A percentile compares a stretch with the other conserved stretches of the same genome.
Evolutionary conservation across 805 yeast genomes (phyloP).

Genomic region (Candida mattraensis): DNA sequence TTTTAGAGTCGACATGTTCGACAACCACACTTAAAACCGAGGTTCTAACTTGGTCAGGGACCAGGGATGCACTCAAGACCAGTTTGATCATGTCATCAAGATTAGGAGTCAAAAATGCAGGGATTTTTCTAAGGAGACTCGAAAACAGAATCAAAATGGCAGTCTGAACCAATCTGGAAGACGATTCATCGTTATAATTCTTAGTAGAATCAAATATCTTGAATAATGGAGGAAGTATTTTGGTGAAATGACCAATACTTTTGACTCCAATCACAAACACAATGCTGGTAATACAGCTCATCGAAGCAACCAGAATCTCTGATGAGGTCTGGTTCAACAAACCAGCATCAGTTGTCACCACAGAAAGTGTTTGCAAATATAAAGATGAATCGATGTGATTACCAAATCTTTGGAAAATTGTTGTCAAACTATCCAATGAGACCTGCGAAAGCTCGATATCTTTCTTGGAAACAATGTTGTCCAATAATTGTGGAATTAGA

Average conservation of each 20-base stretch:
- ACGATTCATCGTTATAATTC: conserved; percentile 21
- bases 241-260: conserved; percentile 80
- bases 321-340: conserved; percentile 46
- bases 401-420: conserved; percentile 64
- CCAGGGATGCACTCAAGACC: conserved; percentile 55
- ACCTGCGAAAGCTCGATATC: conserved; percentile 62
- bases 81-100: conserved; percentile 60
- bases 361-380: conserved; percentile 48
- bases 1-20: conserved; percentile 64
- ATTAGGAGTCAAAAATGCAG: conserved; percentile 76
- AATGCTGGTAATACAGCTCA: conserved; percentile 68
- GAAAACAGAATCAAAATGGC: conserved; percentile 72
- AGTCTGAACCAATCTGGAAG: conserved; percentile 54
- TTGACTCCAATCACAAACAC: conserved; percentile 81
- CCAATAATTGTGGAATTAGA: conserved; percentile 51
- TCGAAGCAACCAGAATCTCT: conserved; percentile 70
- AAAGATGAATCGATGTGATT: conserved; percentile 45
- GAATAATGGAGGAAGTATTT: conserved; percentile 74
- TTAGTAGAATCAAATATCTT: conserved; percentile 50
- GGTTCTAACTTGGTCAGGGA: conserved; percentile 59
- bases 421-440: conserved; percentile 65
- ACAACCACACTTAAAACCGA: conserved; percentile 62
- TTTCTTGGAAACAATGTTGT: conserved; percentile 35
- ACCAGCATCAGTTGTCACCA: conserved; percentile 52
- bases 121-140: conserved; percentile 76